A percentile compares a stretch with the other conserved stretches of the same genome.
phyloP scores from a whole-genome alignment of 2,329 filamentous ascomycete species.

The Talaromyces sp. region DNA sequence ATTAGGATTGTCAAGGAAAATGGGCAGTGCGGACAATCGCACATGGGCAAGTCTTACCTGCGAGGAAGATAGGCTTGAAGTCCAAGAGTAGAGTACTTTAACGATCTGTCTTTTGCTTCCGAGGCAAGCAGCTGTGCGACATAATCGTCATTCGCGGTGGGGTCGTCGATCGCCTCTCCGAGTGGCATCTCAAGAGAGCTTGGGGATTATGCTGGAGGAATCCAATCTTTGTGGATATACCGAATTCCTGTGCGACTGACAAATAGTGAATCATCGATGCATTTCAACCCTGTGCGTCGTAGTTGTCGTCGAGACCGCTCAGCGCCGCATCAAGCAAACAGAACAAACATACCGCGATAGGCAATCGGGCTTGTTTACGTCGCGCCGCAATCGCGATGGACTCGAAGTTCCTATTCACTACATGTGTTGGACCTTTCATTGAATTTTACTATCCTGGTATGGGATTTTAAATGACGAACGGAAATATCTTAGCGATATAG shows the following conservation, averaged over 20 bases:
- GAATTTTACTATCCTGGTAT: background rate
- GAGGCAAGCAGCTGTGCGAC: slow-evolving; percentile 72
- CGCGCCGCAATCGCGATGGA: background rate
- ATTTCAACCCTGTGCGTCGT: background rate
- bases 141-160: slow-evolving; percentile 47
- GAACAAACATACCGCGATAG: slow-evolving; percentile 12
- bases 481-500: background rate
- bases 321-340: slow-evolving; percentile 7
- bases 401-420: background rate
- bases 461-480: background rate
- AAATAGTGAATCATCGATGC: background rate
- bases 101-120: slow-evolving; percentile 69
- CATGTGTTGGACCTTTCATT: background rate
- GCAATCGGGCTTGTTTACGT: slow-evolving; percentile 2
- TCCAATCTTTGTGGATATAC: background rate
- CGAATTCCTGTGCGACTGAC: background rate
- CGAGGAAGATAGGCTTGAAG: slow-evolving; percentile 60
- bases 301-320: background rate
- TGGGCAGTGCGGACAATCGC: background rate
- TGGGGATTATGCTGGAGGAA: slow-evolving; percentile 15
- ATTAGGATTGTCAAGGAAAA: slow-evolving; percentile 1
- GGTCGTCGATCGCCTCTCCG: slow-evolving; percentile 38
- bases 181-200: slow-evolving; percentile 19
- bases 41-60: slow-evolving; percentile 37
- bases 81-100: slow-evolving; percentile 70